Conservation (phyloP, 768 basidiomycete genomes). For the Dictyophora rubrovolvata region DNA sequence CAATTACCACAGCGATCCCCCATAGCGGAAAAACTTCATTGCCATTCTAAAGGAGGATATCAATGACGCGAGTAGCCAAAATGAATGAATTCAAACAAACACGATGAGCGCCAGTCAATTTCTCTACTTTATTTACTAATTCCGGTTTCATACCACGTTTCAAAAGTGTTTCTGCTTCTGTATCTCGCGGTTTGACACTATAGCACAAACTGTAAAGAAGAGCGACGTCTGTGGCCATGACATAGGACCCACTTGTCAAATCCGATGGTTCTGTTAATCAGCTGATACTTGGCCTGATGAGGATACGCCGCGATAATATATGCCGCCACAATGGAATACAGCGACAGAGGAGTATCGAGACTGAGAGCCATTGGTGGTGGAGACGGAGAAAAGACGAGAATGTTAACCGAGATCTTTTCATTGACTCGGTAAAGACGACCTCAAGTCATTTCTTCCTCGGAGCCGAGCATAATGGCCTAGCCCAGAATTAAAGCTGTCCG, state of each 20-base stretch:
- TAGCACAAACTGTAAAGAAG: neutral
- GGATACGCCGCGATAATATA: constrained; percentile 28
- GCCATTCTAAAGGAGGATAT: constrained; percentile 17
- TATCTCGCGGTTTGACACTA: constrained; percentile 26
- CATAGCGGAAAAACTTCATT: constrained; percentile 26
- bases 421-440: no score
- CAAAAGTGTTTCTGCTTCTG: constrained; percentile 13
- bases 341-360: constrained; percentile 17
- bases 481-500: no score
- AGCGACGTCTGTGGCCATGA: no score
- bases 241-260: constrained; percentile 25
- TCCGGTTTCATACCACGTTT: constrained; percentile 20
- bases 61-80: neutral
- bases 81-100: neutral
- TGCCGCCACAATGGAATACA: constrained; percentile 31
- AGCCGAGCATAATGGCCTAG: no score
- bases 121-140: constrained; percentile 17
- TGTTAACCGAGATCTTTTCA: no score
- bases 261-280: constrained; percentile 20
- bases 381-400: neutral
- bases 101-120: constrained; percentile 29
- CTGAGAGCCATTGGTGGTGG: constrained; percentile 3
- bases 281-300: constrained; percentile 14
- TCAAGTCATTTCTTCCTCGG: no score
- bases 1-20: constrained; percentile 21